phyloP scores from a whole-genome alignment of 208 protist genomes.

The Leishmania major region DNA sequence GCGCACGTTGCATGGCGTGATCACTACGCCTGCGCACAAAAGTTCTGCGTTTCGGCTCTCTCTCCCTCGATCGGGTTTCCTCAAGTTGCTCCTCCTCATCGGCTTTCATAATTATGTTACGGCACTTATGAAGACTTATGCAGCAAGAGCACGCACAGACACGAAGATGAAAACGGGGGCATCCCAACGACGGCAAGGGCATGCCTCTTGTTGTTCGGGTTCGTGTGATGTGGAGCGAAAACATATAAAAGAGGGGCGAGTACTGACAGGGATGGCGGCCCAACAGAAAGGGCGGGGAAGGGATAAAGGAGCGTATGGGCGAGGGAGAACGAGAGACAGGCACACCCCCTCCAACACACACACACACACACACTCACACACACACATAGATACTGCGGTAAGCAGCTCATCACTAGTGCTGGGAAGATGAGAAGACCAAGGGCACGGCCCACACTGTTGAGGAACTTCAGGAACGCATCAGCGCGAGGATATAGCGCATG shows the following conservation, averaged over 20 bases:
- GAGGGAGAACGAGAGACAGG: not conserved
- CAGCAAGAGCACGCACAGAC: not conserved
- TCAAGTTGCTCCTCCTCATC: not conserved
- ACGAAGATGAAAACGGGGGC: not conserved
- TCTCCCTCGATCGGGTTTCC: not conserved
- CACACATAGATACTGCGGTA: not conserved
- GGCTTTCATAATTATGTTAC: not conserved
- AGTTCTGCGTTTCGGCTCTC: not conserved
- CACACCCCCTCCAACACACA: not conserved
- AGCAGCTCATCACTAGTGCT: not conserved
- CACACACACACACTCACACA: not conserved
- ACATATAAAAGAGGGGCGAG: not conserved
- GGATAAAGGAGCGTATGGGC: slow-evolving; percentile 5
- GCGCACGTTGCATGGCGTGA: not conserved
- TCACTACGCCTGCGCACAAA: not conserved
- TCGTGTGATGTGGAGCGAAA: not conserved
- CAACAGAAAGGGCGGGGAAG: slow-evolving; percentile 6
- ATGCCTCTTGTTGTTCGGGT: not conserved
- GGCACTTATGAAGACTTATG: slow-evolving; percentile 1
- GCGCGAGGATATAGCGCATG: not conserved
- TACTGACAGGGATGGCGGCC: not conserved
- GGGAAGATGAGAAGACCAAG: not conserved
- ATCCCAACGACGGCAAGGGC: not conserved
- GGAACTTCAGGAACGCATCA: not conserved
- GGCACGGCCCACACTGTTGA: not conserved